phyloP scores from a whole-genome alignment of 306 rosid species.

The Crataegus laevigata region DNA sequence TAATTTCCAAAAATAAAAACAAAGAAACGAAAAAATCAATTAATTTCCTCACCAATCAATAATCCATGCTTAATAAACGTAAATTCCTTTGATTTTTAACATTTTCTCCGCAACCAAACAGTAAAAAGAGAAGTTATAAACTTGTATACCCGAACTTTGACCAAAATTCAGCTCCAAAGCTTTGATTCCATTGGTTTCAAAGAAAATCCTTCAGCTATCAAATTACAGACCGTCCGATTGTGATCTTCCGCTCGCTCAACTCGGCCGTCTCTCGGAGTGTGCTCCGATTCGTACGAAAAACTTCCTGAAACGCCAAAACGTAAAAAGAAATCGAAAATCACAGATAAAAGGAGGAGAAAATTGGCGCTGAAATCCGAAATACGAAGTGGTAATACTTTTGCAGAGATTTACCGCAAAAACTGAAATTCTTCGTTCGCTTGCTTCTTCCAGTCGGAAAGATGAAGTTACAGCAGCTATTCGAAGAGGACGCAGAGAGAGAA shows the following conservation, averaged over 20 bases:
- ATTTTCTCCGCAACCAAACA: constrained; percentile 8
- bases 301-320: background rate
- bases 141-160: constrained; percentile 1
- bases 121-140: background rate
- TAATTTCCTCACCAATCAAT: background rate
- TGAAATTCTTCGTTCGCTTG: no score
- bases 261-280: background rate
- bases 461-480: no score
- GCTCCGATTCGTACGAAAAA: background rate
- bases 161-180: background rate
- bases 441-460: no score
- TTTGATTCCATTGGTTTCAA: background rate
- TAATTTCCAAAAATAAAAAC: background rate
- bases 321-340: background rate
- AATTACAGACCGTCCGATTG: background rate
- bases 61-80: background rate
- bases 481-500: no score
- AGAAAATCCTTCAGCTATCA: background rate
- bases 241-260: background rate
- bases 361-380: background rate
- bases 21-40: no score
- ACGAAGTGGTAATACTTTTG: background rate
- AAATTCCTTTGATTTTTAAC: background rate
- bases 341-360: no score
- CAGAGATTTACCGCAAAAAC: background rate